Evolutionary conservation across 179 eudicot genomes (phyloP).

Genomic region (Actinidia chinensis): DNA sequence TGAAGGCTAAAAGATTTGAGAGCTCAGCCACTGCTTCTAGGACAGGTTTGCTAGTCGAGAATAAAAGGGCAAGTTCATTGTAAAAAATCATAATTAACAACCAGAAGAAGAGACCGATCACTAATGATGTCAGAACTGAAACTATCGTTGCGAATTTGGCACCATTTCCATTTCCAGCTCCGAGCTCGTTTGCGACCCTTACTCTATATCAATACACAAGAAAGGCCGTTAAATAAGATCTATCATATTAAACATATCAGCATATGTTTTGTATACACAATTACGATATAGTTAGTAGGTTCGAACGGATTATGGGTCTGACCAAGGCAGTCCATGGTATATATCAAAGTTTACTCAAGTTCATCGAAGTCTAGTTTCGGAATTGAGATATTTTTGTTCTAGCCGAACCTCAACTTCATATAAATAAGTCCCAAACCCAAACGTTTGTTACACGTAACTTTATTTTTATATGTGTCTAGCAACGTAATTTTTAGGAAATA

Average conservation of each 20-base stretch:
- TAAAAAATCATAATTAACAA: conserved; percentile 12
- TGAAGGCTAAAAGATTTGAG: conserved; percentile 17
- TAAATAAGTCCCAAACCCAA: too few relatives aligned
- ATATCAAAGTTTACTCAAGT: not conserved
- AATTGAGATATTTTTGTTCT: too few relatives aligned
- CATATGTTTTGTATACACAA: too few relatives aligned
- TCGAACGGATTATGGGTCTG: too few relatives aligned
- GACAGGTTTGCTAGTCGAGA: conserved; percentile 15
- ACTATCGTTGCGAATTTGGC: conserved; percentile 22
- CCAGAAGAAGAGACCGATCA: conserved; percentile 20
- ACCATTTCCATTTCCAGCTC: conserved; percentile 19
- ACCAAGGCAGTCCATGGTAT: not conserved
- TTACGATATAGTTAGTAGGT: too few relatives aligned
- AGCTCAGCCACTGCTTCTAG: conserved; percentile 17
- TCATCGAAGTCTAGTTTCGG: not conserved
- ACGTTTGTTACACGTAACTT: too few relatives aligned
- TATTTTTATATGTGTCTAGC: too few relatives aligned
- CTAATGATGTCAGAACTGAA: not conserved
- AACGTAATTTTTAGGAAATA: not conserved
- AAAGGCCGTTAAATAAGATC: not conserved
- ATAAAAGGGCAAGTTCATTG: conserved; percentile 17
- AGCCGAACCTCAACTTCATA: too few relatives aligned
- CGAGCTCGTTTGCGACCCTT: conserved; percentile 24
- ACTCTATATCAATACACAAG: conserved; percentile 6
- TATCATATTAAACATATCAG: not conserved